phyloP scores from a whole-genome alignment of 371 early-diverging fungal genomes.

The Conidiobolus incongruus region DNA sequence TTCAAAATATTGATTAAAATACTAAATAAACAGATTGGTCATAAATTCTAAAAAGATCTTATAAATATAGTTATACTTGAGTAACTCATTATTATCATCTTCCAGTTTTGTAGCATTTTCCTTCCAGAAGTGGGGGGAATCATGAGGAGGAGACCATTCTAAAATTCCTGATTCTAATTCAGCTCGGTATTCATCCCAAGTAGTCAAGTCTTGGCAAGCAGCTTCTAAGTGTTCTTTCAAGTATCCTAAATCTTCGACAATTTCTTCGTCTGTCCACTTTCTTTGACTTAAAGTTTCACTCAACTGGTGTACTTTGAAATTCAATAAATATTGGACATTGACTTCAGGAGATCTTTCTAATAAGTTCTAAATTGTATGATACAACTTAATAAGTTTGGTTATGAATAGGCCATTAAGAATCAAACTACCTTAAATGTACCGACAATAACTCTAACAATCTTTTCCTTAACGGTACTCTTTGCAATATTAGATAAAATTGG shows the following conservation, averaged over 20 bases:
- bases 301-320: slow-evolving; percentile 54
- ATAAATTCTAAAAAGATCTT: too few relatives aligned
- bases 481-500: slow-evolving; percentile 65
- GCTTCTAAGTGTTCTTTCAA: slow-evolving; percentile 48
- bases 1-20: slow-evolving; percentile 37
- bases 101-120: slow-evolving; percentile 52
- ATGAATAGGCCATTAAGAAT: too few relatives aligned
- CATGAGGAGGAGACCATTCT: slow-evolving; percentile 85
- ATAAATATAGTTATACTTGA: too few relatives aligned
- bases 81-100: slow-evolving; percentile 47
- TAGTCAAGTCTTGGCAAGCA: slow-evolving; percentile 28
- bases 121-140: slow-evolving; percentile 84
- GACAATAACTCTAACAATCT: slow-evolving; percentile 73
- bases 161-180: slow-evolving; percentile 71
- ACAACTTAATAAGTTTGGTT: background rate
- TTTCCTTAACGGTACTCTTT: slow-evolving; percentile 84
- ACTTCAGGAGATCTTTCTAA: slow-evolving; percentile 48
- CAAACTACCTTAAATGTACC: slow-evolving; percentile 42
- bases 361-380: slow-evolving; percentile 33
- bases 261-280: slow-evolving; percentile 80
- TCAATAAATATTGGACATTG: slow-evolving; percentile 71
- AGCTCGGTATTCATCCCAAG: slow-evolving; percentile 83
- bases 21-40: slow-evolving; percentile 10
- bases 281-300: slow-evolving; percentile 55
- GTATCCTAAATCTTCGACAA: slow-evolving; percentile 52